phyloP scores from a whole-genome alignment of 1,284 basidiomycete species.

The Cryptococcus sp. region DNA sequence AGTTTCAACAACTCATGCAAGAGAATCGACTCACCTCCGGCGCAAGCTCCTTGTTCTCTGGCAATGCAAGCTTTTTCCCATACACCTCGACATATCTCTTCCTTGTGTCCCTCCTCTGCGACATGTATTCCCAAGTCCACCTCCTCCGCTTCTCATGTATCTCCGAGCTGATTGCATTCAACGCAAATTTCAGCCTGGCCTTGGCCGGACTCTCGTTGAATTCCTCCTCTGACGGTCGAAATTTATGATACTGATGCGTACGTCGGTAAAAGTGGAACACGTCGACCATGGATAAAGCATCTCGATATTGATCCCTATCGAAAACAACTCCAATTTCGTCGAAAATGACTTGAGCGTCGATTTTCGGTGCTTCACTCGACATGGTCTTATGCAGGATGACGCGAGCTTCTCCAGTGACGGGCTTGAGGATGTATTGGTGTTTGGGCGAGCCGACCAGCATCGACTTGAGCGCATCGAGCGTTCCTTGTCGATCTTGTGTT shows the following conservation, averaged over 20 bases:
- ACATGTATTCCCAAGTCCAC: conserved; percentile 93
- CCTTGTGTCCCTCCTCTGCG: conserved; percentile 80
- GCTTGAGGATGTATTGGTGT: conserved; percentile 94
- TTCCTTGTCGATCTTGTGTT: conserved; percentile 52
- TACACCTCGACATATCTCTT: conserved; percentile 73
- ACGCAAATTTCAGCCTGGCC: conserved; percentile 76
- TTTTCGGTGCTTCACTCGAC: conserved; percentile 68
- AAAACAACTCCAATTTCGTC: conserved; percentile 90
- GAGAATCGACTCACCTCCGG: conserved; percentile 54
- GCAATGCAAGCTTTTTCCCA: conserved; percentile 59
- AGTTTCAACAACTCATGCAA: too few relatives aligned
- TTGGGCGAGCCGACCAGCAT: conserved; percentile 62
- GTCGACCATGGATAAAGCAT: conserved; percentile 87
- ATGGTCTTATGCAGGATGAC: conserved; percentile 77
- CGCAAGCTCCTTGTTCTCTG: conserved; percentile 46
- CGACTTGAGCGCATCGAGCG: conserved; percentile 69
- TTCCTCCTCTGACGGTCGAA: conserved; percentile 61
- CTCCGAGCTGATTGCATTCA: conserved; percentile 72
- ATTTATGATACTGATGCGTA: conserved; percentile 81
- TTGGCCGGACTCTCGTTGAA: conserved; percentile 61
- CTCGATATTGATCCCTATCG: conserved; percentile 93
- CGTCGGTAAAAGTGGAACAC: conserved; percentile 96
- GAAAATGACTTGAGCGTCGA: conserved; percentile 85
- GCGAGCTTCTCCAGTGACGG: conserved; percentile 90
- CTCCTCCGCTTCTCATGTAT: conserved; percentile 76